Evolutionary conservation across 1,284 basidiomycete species (phyloP), one percentile per base, ranked within the genome.

Genomic region (Cryptococcus jaspeensis): DNA sequence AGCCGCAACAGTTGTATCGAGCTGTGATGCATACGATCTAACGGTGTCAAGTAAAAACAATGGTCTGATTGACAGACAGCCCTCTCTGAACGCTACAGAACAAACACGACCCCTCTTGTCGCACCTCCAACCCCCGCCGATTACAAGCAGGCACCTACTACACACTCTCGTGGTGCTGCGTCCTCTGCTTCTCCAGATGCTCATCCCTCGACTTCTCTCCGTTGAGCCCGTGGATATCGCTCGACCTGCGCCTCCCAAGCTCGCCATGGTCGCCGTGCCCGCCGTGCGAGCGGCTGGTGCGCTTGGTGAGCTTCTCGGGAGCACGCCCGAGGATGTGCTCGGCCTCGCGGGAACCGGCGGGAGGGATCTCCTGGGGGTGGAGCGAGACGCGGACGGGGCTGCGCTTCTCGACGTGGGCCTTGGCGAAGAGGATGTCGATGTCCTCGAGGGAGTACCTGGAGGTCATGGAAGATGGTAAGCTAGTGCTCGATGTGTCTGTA

Each of bases 391-490:
- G 55, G 48, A 73, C 71, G 25, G 71, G 69, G 45, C 38, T 60
- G 22, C 45, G 45, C 23, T 57, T 43, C 41, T 69, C 56, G 16
- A 63, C 53, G 56, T 73, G 56, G 0, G 62, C 70, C 8, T 63
- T 39, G 8, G 72, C 70, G 40, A 73, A 73, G 62, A 72, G 65
- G 41, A 73, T 52, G 47, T 73, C 72, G 39, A 72, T 61, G 49
- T 70, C 64, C 57, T 72, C 70, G 11, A 74, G 60, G 0, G 63
- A 63, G 49, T 64, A 63, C 45, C 72, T 25, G 72, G 53, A 67
- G 50, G 55, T 50, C 16, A 3, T 51, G 39, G 32, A 3, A 9
- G 18, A n/a, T 3, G 32, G 39, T 35, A 3, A 9, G 18, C 32
- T 3, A 41, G 8, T n/a, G 20, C 12, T 28, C 40, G 48, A 50